Percentiles rank a stretch among this genome's conserved stretches.
These are phyloP conservation scores for Isabelozyma gotoi DNA, from an alignment of 805 yeast species.

Conservation along the genomic window DNA sequence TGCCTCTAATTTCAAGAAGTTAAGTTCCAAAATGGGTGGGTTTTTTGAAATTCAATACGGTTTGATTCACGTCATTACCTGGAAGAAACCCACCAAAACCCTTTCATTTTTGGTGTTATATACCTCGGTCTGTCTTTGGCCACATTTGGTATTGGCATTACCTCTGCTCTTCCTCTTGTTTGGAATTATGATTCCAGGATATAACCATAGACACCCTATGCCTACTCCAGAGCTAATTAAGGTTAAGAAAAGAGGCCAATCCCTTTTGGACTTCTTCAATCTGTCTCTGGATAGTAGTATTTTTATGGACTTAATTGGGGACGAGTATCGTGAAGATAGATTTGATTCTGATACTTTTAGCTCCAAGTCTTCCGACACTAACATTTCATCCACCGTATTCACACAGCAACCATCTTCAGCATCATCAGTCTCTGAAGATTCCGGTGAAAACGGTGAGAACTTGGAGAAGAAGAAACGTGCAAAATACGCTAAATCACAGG, in stretches of 20 bases:
- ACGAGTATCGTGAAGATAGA: constrained; percentile 10
- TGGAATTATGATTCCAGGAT: constrained; percentile 70
- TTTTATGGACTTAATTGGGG: constrained; percentile 29
- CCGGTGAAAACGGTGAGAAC: constrained; percentile 1
- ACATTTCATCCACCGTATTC: constrained; percentile 9
- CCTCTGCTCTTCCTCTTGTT: constrained; percentile 59
- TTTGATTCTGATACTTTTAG: constrained; percentile 8
- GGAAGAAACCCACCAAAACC: constrained; percentile 77
- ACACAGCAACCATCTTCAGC: constrained; percentile 2
- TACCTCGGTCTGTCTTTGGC: constrained; percentile 69
- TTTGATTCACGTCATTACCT: constrained; percentile 57
- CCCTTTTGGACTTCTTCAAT: constrained; percentile 44
- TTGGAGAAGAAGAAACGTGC: constrained; percentile 12
- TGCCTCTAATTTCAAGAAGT: constrained; percentile 54
- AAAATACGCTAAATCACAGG: constrained; percentile 29
- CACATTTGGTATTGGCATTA: constrained; percentile 60
- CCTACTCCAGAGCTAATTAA: constrained; percentile 43
- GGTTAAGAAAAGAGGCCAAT: constrained; percentile 52
- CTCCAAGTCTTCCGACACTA: constrained; percentile 14
- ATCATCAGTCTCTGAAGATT: constrained; percentile 1
- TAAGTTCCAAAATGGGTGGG: constrained; percentile 55
- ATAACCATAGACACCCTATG: constrained; percentile 65
- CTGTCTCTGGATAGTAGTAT: constrained; percentile 31
- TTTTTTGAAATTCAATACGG: constrained; percentile 64
- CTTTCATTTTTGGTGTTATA: constrained; percentile 56